Evolutionary conservation across 345 rosid genomes (phyloP), one percentile per base, ranked within the genome.

Genomic region (Lumnitzera littorea): DNA sequence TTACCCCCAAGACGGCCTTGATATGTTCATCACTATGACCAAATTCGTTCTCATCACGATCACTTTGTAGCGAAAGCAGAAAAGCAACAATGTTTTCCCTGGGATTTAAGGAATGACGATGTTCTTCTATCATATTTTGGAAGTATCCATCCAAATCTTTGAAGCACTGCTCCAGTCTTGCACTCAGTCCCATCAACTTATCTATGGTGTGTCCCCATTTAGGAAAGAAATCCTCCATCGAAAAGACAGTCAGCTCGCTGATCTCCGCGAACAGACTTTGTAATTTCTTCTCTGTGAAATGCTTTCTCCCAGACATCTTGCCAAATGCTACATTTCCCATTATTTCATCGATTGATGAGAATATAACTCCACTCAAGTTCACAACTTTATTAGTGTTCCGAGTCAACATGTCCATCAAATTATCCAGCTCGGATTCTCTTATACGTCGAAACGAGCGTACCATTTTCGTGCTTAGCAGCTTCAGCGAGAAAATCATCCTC

Each of bases 41-140:
- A 11, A n/a, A 9, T 49, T n/a, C 16, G 50, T 48, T 20, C 20
- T 20, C 20, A 20, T 5, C 31, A 12, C 6, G 51, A 49, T 49
- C 3, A 2, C 16, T 49, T n/a, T 49, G 51, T 49, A 49, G 51
- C 10, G 13, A 12, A 13, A 49, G 51, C 51, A 49, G 11, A 6
- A 69, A 51, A 60, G 60, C 69, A 56, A 66, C 46, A 53, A 69
- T 0, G 27, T 68, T 65, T 52, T 69, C 74, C 11, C 48, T 55
- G 0, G 49, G 53, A 16, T 23, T 46, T 41, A 64, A 65, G 50
- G 51, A 11, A 6, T 67, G 62, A 20, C 64, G 50, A 62, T 72
- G 62, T 53, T 61, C 23, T 14, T 55, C 54, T 20, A 64, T 13
- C 52, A 64, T 54, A 52, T 14, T 14, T 15, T 64, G 54, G 15